These are phyloP conservation scores for Neofusicoccum ribis DNA, from an alignment of 2,329 filamentous ascomycete genomes.

Conservation along the genomic window DNA sequence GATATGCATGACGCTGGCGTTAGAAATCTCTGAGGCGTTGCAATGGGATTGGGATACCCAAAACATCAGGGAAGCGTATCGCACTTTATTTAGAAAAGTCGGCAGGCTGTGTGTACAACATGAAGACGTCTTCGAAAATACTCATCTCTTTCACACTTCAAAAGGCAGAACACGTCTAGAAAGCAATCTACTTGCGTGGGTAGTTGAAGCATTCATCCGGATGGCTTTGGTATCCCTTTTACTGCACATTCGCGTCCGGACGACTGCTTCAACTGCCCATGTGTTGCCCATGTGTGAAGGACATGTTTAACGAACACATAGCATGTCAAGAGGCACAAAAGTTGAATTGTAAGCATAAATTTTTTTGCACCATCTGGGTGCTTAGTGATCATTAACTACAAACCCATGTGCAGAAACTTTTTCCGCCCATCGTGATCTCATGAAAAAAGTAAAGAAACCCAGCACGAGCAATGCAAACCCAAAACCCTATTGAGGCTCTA, in stretches of 20 bases:
- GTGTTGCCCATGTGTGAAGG: too few relatives aligned
- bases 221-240: not conserved
- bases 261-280: not conserved
- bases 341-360: not conserved
- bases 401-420: conserved; percentile 14
- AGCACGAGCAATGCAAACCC: conserved; percentile 18
- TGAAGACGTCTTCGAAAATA: too few relatives aligned
- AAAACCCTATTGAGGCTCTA: conserved; percentile 19
- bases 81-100: not conserved
- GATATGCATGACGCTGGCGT: not conserved
- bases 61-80: too few relatives aligned
- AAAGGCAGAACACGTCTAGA: too few relatives aligned
- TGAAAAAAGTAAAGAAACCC: conserved; percentile 18
- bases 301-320: not conserved
- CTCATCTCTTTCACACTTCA: too few relatives aligned
- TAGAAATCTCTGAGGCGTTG: not conserved
- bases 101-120: not conserved
- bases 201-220: not conserved
- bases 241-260: too few relatives aligned
- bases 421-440: conserved; percentile 19
- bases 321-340: not conserved
- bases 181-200: too few relatives aligned
- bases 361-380: conserved; percentile 14
- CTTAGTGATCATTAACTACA: conserved; percentile 19
- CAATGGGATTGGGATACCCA: not conserved